Percentiles rank a stretch among this genome's conserved stretches.
phyloP scores from a whole-genome alignment of 2,329 filamentous ascomycete genomes.

The Calonectria pseudoreteaudii region DNA sequence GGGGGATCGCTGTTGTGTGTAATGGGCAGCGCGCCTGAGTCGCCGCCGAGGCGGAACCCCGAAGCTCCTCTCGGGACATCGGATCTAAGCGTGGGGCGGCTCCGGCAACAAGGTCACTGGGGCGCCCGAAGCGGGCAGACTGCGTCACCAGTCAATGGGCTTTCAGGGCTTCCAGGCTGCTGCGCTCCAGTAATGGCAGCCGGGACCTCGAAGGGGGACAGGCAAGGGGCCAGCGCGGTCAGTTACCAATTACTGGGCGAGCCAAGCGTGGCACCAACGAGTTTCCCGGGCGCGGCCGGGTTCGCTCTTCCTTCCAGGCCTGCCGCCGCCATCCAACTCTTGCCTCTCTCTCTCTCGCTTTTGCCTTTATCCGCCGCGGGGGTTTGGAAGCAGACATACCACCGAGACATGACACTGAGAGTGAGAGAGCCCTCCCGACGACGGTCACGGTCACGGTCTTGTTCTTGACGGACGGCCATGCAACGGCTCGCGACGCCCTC shows the following conservation, averaged over 20 bases:
- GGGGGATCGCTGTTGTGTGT: background rate
- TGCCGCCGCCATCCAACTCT: slow-evolving; percentile 7
- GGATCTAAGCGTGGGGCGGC: slow-evolving; percentile 41
- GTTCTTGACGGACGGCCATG: slow-evolving; percentile 46
- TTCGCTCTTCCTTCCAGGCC: slow-evolving; percentile 25
- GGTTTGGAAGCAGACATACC: background rate
- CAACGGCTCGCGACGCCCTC: slow-evolving; percentile 44
- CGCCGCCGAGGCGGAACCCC: slow-evolving; percentile 39
- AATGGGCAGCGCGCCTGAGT: slow-evolving; percentile 28
- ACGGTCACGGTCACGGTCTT: slow-evolving; percentile 34
- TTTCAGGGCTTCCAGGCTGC: background rate
- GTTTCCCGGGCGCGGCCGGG: slow-evolving; percentile 34
- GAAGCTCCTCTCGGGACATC: slow-evolving; percentile 41
- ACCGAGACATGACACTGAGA: slow-evolving; percentile 29
- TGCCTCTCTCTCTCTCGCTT: background rate
- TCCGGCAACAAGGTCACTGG: slow-evolving; percentile 19
- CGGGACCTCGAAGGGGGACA: background rate
- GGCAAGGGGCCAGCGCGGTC: background rate
- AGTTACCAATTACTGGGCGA: slow-evolving; percentile 13
- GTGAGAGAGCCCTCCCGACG: slow-evolving; percentile 32
- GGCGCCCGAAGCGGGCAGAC: slow-evolving; percentile 13
- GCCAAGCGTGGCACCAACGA: slow-evolving; percentile 24
- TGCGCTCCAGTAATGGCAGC: background rate
- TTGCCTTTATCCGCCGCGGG: slow-evolving; percentile 9
- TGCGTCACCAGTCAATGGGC: slow-evolving; percentile 20